Base-by-base conservation (phyloP, 768 basidiomycete species). In the Crassisporium funariophilum region DNA sequence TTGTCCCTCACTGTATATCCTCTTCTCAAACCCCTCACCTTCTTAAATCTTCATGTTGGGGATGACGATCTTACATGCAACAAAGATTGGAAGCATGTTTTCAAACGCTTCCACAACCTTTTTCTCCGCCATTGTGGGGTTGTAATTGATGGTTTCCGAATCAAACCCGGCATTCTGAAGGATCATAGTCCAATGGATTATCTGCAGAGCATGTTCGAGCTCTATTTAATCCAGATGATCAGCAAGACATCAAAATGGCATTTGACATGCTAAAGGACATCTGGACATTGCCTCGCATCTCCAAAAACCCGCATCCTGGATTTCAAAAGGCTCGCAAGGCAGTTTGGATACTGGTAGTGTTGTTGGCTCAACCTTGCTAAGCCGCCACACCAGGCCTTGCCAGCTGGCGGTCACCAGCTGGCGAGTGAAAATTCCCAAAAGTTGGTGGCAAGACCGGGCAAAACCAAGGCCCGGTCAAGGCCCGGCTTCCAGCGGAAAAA, bases 21-120 rank as follows among this genome's bases (percentile, higher is more conserved):
- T 0, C 46, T 60, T 1, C 57, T 65, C 3, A 17, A 43, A 20
- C 44, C 45, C 4, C 52, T 63, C 11, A 25, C 11, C 15, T 53
- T 65, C 31, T 36, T 67, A 17, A 51, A 68, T 35, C 42, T 61
- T 2, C 49, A 44, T 10, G 58, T 65, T 34, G 67, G 68, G 4
- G 44, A 56, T 11, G 57, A 69, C 39, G 63, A 69, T 34, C 43
- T 68, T 0, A 68, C 64, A 0, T 50, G 49, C 8, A 60, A 68
- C 54, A 68, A 66, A 33, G 64, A 66, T 50, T 56, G 55, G 53
- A 66, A 67, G 53, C 58, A 71, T 49, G 39, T 66, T 12, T 45
- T 67, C 50, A 65, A 67, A 41, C 46, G 54, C 1, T 43, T 56
- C 11, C 54, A 56, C 4, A 59, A 58, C 29, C 57, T 66, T 2